A percentile compares a stretch with the other conserved stretches of the same genome.
phyloP scores from a whole-genome alignment of 176 grass and related monocot species.

The Otatea glauca region DNA sequence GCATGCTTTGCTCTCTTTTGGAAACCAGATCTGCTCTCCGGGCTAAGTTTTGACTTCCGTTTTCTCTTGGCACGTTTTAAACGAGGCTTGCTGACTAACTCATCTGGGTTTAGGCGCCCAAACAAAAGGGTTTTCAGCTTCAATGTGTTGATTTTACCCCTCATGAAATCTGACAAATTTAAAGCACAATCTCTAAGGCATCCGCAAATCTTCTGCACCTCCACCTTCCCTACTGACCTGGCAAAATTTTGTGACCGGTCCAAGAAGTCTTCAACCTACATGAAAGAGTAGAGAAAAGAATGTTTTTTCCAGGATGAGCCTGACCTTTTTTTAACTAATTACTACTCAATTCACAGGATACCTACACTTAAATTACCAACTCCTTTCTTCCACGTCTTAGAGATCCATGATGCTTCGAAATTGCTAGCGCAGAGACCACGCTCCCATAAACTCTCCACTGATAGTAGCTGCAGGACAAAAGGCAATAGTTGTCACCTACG shows the following conservation, averaged over 20 bases:
- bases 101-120: conserved; percentile 36
- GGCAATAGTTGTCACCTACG: background rate
- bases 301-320: conserved; percentile 6
- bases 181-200: conserved; percentile 55
- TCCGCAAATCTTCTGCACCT: conserved; percentile 64
- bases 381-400: conserved; percentile 61
- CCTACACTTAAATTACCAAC: conserved; percentile 76
- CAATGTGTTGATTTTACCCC: conserved; percentile 42
- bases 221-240: conserved; percentile 62
- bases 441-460: conserved; percentile 78
- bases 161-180: conserved; percentile 61
- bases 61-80: conserved; percentile 17
- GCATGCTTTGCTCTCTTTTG: conserved; percentile 35
- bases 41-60: background rate
- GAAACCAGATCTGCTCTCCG: background rate
- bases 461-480: conserved; percentile 64
- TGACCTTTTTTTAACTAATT: background rate
- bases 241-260: conserved; percentile 82
- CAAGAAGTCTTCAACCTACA: conserved; percentile 94
- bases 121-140: conserved; percentile 65
- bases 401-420: conserved; percentile 83
- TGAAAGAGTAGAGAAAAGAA: conserved; percentile 3
- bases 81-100: conserved; percentile 15
- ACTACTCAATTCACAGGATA: conserved; percentile 7
- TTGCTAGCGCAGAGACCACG: conserved; percentile 81